Evolutionary conservation across 2,329 filamentous ascomycete genomes (phyloP).

Genomic region (Pyrenophora graminea): DNA sequence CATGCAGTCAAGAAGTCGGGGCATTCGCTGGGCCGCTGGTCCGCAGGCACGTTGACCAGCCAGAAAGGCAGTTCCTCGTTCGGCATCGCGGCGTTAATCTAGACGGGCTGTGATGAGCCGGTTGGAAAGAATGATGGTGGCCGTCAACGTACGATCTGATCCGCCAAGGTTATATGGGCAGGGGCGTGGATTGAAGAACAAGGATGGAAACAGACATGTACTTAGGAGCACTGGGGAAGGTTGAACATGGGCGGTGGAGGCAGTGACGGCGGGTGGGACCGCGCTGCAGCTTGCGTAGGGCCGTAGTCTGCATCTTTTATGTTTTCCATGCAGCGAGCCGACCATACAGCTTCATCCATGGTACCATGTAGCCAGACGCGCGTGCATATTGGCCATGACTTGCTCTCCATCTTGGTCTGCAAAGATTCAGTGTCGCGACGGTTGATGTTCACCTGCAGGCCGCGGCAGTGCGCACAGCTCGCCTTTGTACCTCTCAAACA

Average conservation of each 20-base stretch:
- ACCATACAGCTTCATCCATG: not conserved
- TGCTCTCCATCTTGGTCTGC: not conserved
- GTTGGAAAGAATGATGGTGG: not conserved
- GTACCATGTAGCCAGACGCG: too few relatives aligned
- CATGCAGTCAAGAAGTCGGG: conserved; percentile 70
- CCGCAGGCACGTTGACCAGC: conserved; percentile 75
- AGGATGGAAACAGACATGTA: conserved; percentile 14
- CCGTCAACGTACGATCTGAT: not conserved
- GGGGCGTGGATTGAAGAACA: conserved; percentile 10
- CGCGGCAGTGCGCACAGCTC: not conserved
- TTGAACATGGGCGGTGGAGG: conserved; percentile 1
- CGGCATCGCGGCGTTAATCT: conserved; percentile 5
- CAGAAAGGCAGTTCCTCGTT: conserved; percentile 65
- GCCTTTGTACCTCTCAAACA: not conserved
- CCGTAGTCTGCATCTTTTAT: conserved; percentile 1
- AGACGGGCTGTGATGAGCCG: not conserved
- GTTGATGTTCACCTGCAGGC: not conserved
- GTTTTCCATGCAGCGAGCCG: conserved; percentile 19
- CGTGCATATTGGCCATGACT: too few relatives aligned
- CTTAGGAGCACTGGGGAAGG: conserved; percentile 6
- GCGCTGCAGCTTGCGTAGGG: conserved; percentile 9
- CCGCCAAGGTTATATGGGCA: conserved; percentile 8
- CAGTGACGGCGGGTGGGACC: conserved; percentile 19
- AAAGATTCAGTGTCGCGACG: not conserved
- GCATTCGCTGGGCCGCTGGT: conserved; percentile 67